Base-by-base conservation (phyloP, 2,329 filamentous ascomycete species). In the Colletotrichum spaethianum region DNA sequence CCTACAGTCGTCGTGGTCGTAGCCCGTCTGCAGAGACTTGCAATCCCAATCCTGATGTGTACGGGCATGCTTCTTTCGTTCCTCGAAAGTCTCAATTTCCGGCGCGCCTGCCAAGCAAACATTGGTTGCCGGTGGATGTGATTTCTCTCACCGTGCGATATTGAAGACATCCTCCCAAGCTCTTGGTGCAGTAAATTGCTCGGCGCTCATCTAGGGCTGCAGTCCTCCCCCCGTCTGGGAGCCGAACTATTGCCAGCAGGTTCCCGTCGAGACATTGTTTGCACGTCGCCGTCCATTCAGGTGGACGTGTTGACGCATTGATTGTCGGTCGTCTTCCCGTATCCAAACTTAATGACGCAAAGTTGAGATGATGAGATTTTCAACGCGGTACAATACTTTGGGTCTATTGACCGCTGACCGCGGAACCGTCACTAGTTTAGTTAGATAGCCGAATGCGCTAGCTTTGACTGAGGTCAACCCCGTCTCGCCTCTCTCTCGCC, bases 351-450 rank as follows among this genome's bases (percentile, higher is more conserved):
- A 48, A 12, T 31, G 38, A 46, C 44, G n/a, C 46, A 26, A 44
- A 33, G 44, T 11, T n/a, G 11, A 31, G 9, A 44, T n/a, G 9
- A 18, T 60, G 36, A 48, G 18, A 26, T 48, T 38, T 28, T 40
- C 11, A 23, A 28, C 28, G 44, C 44, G 44, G 50, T 63, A 48
- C 60, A 59, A 69, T 31, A 23, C 36, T 63, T 53, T 31, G 48
- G 59, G 42, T 64, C 65, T 64, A 64, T 60, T 36, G 70, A 52
- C 70, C 65, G 20, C 57, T 48, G 65, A 33, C 70, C 66, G 16
- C 57, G 70, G 70, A 48, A 66, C 44, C 59, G 42, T 62, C 60
- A 40, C 60, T 56, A 50, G 52, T 57, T 60, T 46, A 55, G 57
- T 68, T 23, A 40, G 20, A 53, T 28, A 33, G 33, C 59, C 50